Evolutionary conservation across 192 early-diverging fungal species (phyloP).

Genomic region (Coemansia sp.): DNA sequence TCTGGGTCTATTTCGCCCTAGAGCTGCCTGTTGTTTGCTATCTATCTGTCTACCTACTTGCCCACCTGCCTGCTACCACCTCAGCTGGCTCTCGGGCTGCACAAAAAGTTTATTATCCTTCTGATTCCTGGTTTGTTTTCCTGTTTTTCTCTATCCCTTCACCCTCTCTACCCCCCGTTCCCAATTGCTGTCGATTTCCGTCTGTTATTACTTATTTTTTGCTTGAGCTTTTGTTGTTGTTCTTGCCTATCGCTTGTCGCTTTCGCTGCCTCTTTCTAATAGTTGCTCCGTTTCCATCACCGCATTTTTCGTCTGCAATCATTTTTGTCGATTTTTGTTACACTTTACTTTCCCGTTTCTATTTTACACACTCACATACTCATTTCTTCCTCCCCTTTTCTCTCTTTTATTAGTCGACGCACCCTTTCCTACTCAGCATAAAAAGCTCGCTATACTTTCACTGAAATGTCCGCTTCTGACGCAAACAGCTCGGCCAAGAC

Average conservation of each 20-base stretch:
- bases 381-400: neutral
- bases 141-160: neutral
- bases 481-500: conserved; percentile 35
- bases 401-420: neutral
- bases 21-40: neutral
- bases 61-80: neutral
- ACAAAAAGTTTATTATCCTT: neutral
- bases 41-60: neutral
- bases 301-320: conserved; percentile 5
- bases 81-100: too few relatives aligned
- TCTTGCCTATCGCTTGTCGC: conserved; percentile 7
- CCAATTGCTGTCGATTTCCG: neutral
- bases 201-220: too few relatives aligned
- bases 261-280: conserved; percentile 6
- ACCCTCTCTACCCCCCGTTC: neutral
- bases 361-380: neutral
- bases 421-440: conserved; percentile 5
- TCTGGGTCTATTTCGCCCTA: too few relatives aligned
- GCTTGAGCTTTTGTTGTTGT: conserved; percentile 5
- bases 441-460: neutral
- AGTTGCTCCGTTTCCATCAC: conserved; percentile 9
- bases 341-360: conserved; percentile 8
- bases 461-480: conserved; percentile 47
- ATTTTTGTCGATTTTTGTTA: conserved; percentile 12
- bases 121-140: conserved; percentile 6